phyloP scores from a whole-genome alignment of 129 eudicot genomes.

The Artemisia argyi region DNA sequence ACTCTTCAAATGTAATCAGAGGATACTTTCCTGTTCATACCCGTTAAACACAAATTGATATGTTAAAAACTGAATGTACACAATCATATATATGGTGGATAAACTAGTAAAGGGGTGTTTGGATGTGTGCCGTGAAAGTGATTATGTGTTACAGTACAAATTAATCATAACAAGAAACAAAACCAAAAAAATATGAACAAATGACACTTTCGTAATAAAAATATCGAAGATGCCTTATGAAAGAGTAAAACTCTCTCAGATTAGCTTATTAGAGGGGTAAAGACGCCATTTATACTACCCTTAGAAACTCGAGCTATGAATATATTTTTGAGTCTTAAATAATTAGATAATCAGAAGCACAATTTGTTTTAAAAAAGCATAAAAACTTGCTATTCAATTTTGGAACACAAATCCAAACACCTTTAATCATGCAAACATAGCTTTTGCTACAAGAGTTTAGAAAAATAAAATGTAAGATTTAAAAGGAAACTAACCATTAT shows the following conservation, averaged over 20 bases:
- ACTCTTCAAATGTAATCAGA: constrained; percentile 90
- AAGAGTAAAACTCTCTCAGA: too few species aligned
- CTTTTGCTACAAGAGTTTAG: too few species aligned
- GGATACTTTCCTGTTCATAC: constrained; percentile 68
- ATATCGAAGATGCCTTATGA: too few species aligned
- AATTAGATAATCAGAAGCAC: background rate
- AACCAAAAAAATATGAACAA: too few species aligned
- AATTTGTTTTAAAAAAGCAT: background rate
- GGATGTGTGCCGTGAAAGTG: background rate
- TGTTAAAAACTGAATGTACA: background rate
- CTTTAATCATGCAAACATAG: background rate
- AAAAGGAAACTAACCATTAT: constrained; percentile 58
- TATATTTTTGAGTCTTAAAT: background rate
- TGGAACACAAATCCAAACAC: background rate
- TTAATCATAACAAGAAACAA: too few species aligned
- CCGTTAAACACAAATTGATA: constrained; percentile 9
- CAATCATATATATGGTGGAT: background rate
- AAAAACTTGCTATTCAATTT: background rate
- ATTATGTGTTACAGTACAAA: background rate
- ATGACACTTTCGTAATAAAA: too few species aligned
- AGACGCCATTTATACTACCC: too few species aligned
- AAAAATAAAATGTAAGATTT: background rate
- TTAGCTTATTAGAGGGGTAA: too few species aligned
- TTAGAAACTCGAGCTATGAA: too few species aligned
- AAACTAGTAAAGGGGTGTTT: background rate